Base-by-base conservation (phyloP, 2,329 filamentous ascomycete genomes). In the Aspergillus sp. region DNA sequence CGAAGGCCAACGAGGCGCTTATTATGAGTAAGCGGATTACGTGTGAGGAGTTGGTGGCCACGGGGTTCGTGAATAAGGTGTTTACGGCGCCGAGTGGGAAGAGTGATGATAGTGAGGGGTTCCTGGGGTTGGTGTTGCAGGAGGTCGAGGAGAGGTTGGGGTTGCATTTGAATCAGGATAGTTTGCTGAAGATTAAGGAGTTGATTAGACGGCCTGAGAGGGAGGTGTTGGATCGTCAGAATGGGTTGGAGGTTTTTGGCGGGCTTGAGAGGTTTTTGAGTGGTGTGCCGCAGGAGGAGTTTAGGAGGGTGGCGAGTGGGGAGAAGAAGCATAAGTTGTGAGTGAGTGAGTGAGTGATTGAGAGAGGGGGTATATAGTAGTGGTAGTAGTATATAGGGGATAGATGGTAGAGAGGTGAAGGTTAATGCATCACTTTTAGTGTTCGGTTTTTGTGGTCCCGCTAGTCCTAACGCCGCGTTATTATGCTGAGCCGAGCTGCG, bases 301-400 rank as follows among this genome's bases (percentile, higher is more conserved):
- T 98, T 73, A 80, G 83, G 70, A 93, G 90, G 82, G 80, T 98
- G 73, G 92, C 92, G 1, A 87, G 83, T 63, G 92, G 94, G 11
- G 86, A 95, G 83, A 98, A 97, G 86, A 91, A 88, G 74, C 95
- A 99, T 80, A 98, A 98, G 81, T 79, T 98, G 75, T 96, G 81
- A 68, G 41, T 44, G 25, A 4, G 41, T 44, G 25, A 4, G 11
- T 19, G n/a, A 1, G 36, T 41, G 17, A 44, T 10, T 25, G 6
- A 25, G 42, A n/a, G n/a, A 36, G 19, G 30, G 15, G 4, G 32
- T 48, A 44, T 13, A 44, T 27, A 21, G 50, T 3, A 11, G 8
- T 17, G 19, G n/a, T 10, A 13, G 19, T 11, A 27, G 15, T 19
- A 32, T 5, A 19, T 17, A 15, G 10, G 8, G 41, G 10, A 2